A percentile compares a stretch with the other conserved stretches of the same genome.
Conservation (phyloP, 371 early-diverging fungal genomes). For the Dinochytrium kinnereticum region DNA sequence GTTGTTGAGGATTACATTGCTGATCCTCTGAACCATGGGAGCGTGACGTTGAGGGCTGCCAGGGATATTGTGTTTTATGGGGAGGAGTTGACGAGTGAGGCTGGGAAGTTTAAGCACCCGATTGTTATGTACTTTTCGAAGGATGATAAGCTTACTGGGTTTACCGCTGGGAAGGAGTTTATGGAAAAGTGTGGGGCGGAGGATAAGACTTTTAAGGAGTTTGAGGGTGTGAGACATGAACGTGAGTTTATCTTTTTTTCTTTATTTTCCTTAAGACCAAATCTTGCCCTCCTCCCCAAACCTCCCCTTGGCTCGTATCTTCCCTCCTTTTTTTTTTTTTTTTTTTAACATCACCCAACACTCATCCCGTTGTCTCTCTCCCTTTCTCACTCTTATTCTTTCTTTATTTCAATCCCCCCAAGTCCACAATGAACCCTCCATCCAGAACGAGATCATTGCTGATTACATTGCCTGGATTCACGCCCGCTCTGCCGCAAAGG, state of each 20-base stretch:
- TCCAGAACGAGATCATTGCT: slow-evolving; percentile 25
- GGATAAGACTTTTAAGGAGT: slow-evolving; percentile 34
- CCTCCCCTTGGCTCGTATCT: background rate
- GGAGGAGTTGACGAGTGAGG: slow-evolving; percentile 13
- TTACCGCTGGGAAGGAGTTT: slow-evolving; percentile 16
- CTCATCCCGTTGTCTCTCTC: background rate
- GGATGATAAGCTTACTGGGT: slow-evolving; percentile 27
- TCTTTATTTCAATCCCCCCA: no score
- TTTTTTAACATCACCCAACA: background rate
- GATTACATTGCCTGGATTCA: slow-evolving; percentile 41
- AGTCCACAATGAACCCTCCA: slow-evolving; percentile 39
- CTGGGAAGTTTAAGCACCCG: slow-evolving; percentile 27
- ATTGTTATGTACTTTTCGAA: slow-evolving; percentile 31
- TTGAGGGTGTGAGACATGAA: slow-evolving; percentile 28
- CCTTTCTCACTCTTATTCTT: background rate
- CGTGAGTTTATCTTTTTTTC: slow-evolving; percentile 16
- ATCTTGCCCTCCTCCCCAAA: no score
- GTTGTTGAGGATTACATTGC: slow-evolving; percentile 24
- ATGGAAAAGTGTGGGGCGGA: slow-evolving; percentile 6
- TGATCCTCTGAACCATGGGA: slow-evolving; percentile 31
- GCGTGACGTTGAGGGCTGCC: slow-evolving; percentile 28
- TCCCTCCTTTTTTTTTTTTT: no score
- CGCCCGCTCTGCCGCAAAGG: background rate
- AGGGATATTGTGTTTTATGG: slow-evolving; percentile 28
- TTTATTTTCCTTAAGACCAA: slow-evolving; percentile 4